Base-by-base conservation (phyloP, 1,284 basidiomycete species). In the Ceratobasidium sp. region DNA sequence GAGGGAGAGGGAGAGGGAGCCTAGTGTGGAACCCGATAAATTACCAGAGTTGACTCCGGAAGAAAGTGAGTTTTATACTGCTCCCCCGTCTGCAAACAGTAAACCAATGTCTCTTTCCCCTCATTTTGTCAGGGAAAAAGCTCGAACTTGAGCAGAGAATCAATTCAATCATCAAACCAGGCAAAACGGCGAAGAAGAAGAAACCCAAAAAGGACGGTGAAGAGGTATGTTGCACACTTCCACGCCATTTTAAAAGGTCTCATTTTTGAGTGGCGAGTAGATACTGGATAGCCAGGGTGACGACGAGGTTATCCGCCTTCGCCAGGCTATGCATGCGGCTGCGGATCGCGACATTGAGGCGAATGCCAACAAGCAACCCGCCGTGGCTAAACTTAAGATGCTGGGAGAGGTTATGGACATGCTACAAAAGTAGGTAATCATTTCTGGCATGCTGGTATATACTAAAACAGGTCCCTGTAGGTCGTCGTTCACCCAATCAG, bases 381-480 rank as follows among this genome's bases (percentile, higher is more conserved):
- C 95, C 9, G 89, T 89, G 10, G 85, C 89, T 65, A 99, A 99
- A 82, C 86, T 98, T 36, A 88, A 86, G 72, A 85, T 97, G 78
- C 84, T 99, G 28, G 89, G 91, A 18, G 90, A 92, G 77, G 97
- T 97, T 18, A 92, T 97, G 85, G 90, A 92, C n/a, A 91, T 94
- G 3, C 84, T 99, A 74, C 92, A 96, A 81, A 98, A 97, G 96
- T 96, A 78, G 74, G 92, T 85, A 6, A 23, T 16, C 57, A 34
- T 1, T 73, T 41, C 64, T 55, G 23, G 61, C 5, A 26, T 36
- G 41, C 67, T 32, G 43, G 70, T 50, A 59, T 50, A 28, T 52
- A 59, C 46, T 74, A 76, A 57, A 75, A 36, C 8, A 41, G 6
- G 41, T 21, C 67, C 34, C 52, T 72, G 21, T 77, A 95, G 92